These are phyloP conservation scores for Petrea volubilis DNA, from an alignment of 257 asterid species.

Conservation along the genomic window DNA sequence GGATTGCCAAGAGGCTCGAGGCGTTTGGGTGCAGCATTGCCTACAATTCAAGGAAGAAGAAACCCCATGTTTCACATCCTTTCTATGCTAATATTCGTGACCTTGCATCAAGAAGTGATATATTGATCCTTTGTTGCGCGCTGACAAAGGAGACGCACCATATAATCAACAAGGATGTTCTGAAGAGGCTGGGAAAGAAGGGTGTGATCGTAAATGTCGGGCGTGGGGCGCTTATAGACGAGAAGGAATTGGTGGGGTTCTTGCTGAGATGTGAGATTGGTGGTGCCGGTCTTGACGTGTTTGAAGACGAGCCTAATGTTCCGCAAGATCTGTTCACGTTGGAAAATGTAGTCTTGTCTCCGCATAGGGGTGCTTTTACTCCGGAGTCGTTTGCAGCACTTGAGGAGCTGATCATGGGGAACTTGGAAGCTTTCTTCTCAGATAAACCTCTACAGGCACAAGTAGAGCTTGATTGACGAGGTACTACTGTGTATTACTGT, in stretches of 20 bases:
- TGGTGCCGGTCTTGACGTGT: conserved; percentile 83
- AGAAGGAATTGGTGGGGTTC: conserved; percentile 52
- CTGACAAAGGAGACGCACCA: conserved; percentile 56
- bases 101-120: conserved; percentile 54
- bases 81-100: conserved; percentile 39
- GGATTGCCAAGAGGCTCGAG: conserved; percentile 57
- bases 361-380: conserved; percentile 48
- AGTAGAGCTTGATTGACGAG: conserved; percentile 21
- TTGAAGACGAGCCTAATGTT: conserved; percentile 66
- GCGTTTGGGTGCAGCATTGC: conserved; percentile 64
- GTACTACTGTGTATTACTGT: too few species aligned
- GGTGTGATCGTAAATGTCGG: conserved; percentile 64
- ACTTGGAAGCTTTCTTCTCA: too few species aligned
- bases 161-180: conserved; percentile 44
- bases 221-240: conserved; percentile 62
- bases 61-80: conserved; percentile 40
- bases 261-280: conserved; percentile 58
- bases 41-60: conserved; percentile 56
- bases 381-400: conserved; percentile 38
- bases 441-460: conserved; percentile 49
- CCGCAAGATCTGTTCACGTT: conserved; percentile 42
- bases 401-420: conserved; percentile 27
- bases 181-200: conserved; percentile 49
- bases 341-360: conserved; percentile 82
- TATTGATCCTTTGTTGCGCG: conserved; percentile 53